Base-by-base conservation (phyloP, 2,329 filamentous ascomycete species). In the Lachnellula cervina region DNA sequence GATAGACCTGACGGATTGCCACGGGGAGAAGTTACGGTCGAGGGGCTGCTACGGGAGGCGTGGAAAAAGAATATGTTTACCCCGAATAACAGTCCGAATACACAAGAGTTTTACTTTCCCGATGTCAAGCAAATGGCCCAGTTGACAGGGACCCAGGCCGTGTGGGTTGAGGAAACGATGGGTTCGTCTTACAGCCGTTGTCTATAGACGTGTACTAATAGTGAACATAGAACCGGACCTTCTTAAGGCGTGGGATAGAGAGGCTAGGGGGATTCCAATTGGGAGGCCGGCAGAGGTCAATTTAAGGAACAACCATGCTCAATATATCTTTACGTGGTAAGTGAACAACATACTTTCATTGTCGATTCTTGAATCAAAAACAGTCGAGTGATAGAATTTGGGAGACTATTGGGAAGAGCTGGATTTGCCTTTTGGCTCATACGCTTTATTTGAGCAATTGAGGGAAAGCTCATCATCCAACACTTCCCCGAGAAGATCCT, bases 21-120 rank as follows among this genome's bases (percentile, higher is more conserved):
- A 0, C 70, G 68, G 49, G 90, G 84, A 0, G 83, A 88, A 66
- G 86, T 97, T 9, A 81, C 80, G 0, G 84, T 99, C 2, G 86
- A 96, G 73, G 94, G 94, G 0, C 68, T 99, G 70, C 70, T 99
- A 70, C 76, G 94, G 57, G 84, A 94, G 74, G 93, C 93, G 8
- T 96, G 90, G 83, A 94, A 96, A 80, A 96, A 93, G 80, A 99
- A 99, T 71, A 88, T 92, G 81, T 99, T 99, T 71, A 99, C 94
- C 54, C 94, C 94, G 0, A 85, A 88, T 0, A 99, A 99, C 66
- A 78, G 83, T 64, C 93, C 93, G 0, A 86, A 92, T 64, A 84
- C 85, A 68, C 83, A 87, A 57, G 86, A 91, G 72, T 99, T 95
- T 71, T 96, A 96, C 74, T 99, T 99, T 68, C 93, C 94, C 0